Evolutionary conservation across 768 basidiomycete species (phyloP).

Genomic region (Rhodosporidiobolus odoratus): DNA sequence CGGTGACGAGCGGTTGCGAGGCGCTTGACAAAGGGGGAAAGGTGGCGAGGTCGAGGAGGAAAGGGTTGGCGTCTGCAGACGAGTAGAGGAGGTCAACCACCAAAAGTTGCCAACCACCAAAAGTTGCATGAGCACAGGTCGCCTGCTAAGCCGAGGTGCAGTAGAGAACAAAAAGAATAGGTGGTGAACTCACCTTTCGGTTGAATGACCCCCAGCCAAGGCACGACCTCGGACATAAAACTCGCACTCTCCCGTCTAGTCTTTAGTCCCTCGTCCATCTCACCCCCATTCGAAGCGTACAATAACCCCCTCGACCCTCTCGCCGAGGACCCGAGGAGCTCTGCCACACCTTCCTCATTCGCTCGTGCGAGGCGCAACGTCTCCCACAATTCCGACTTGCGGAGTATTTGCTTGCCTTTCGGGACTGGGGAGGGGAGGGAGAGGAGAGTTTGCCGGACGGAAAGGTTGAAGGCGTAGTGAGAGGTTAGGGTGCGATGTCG

Average conservation of each 20-base stretch:
- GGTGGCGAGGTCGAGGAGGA: slow-evolving; percentile 29
- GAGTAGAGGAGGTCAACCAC: not conserved
- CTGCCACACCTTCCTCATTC: slow-evolving; percentile 31
- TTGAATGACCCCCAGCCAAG: slow-evolving; percentile 24
- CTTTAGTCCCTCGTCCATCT: not conserved
- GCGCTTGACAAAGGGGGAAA: slow-evolving; percentile 23
- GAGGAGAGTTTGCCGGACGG: slow-evolving; percentile 77
- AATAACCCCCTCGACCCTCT: not conserved
- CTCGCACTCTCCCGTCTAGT: slow-evolving; percentile 2
- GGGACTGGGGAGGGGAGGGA: slow-evolving; percentile 79
- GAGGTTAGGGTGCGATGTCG: slow-evolving; percentile 46
- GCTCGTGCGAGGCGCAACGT: slow-evolving; percentile 38
- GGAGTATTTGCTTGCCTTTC: slow-evolving; percentile 70
- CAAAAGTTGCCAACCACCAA: not conserved
- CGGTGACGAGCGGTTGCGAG: not conserved
- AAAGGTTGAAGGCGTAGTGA: slow-evolving; percentile 79
- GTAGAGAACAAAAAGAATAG: too few relatives aligned
- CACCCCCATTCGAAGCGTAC: too few relatives aligned
- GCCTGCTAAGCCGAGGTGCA: too few relatives aligned
- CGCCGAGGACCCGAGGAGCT: not conserved
- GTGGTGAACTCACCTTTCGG: slow-evolving; percentile 3
- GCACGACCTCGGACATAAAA: slow-evolving; percentile 14
- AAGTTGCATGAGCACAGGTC: not conserved
- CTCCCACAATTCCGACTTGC: slow-evolving; percentile 82
- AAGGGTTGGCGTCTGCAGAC: slow-evolving; percentile 5